Evolutionary conservation across 1,284 basidiomycete genomes (phyloP).

Genomic region (Athelia sp.): DNA sequence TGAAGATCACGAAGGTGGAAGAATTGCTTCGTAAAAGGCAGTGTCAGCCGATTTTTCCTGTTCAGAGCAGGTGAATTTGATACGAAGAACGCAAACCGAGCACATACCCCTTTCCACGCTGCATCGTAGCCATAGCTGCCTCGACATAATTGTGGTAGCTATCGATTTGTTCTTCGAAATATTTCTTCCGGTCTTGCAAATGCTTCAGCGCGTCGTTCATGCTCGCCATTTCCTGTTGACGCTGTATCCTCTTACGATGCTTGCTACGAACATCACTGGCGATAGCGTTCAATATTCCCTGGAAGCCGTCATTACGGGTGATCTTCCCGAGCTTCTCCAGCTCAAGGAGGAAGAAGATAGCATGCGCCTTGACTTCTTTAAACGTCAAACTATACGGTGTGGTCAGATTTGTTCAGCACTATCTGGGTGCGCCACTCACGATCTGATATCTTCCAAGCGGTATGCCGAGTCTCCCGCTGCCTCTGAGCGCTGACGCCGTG

Average conservation of each 20-base stretch:
- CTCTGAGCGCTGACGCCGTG: constrained; percentile 71
- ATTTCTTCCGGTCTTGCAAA: constrained; percentile 82
- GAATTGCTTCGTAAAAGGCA: constrained; percentile 94
- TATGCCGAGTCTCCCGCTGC: constrained; percentile 68
- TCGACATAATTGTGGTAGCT: constrained; percentile 94
- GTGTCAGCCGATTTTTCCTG: constrained; percentile 87
- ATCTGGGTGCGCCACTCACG: constrained; percentile 45
- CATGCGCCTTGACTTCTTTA: constrained; percentile 87
- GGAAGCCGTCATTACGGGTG: constrained; percentile 81
- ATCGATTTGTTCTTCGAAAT: constrained; percentile 88
- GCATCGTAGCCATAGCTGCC: constrained; percentile 92
- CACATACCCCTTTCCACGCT: constrained; percentile 82
- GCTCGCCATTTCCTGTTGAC: constrained; percentile 85
- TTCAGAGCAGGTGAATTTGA: constrained; percentile 1
- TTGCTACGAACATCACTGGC: constrained; percentile 97
- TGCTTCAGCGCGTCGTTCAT: constrained; percentile 86
- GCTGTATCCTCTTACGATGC: constrained; percentile 88
- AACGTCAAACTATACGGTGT: constrained; percentile 57
- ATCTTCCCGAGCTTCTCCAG: constrained; percentile 86
- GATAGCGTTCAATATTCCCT: constrained; percentile 93
- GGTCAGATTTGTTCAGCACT: constrained; percentile 16
- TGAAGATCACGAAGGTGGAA: constrained; percentile 87
- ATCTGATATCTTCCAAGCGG: constrained; percentile 81
- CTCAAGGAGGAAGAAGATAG: constrained; percentile 86
- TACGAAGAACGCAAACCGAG: background rate